These are phyloP conservation scores for Fraxinus dipetala DNA, from an alignment of 305 asterid species.

Conservation along the genomic window DNA sequence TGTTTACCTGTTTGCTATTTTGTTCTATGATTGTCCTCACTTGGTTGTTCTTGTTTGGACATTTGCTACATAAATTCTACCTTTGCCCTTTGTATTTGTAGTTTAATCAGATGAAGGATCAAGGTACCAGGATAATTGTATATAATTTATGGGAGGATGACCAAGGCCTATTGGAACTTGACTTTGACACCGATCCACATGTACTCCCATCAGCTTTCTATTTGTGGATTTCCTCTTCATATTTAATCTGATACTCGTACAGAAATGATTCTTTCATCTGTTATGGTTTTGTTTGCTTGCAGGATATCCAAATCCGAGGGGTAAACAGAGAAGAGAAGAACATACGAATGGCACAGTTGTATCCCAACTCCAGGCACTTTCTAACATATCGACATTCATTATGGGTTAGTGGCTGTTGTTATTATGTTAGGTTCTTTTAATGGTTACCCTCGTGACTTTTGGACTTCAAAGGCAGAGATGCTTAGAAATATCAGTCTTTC, in stretches of 20 bases:
- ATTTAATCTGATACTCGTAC: not conserved
- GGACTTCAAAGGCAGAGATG: conserved; percentile 4
- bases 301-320: conserved; percentile 98
- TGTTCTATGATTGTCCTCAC: not conserved
- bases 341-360: conserved; percentile 76
- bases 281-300: conserved; percentile 22
- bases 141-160: conserved; percentile 99
- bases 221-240: conserved; percentile 10
- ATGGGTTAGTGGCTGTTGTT: conserved; percentile 54
- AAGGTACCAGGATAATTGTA: conserved; percentile 77
- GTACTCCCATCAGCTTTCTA: conserved; percentile 36
- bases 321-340: conserved; percentile 89
- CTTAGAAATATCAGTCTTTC: not conserved
- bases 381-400: conserved; percentile 89
- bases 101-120: conserved; percentile 75
- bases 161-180: conserved; percentile 79
- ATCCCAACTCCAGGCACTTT: conserved; percentile 93
- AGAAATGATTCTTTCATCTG: not conserved
- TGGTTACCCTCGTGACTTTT: conserved; percentile 3
- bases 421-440: conserved; percentile 10
- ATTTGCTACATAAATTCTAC: not conserved
- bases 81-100: conserved; percentile 28
- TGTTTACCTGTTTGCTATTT: conserved; percentile 18
- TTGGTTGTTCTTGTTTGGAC: not conserved
- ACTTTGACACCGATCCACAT: conserved; percentile 74